These are phyloP conservation scores for Pilasporangium apinafurcum DNA, from an alignment of 352 stramenopile species.

Conservation along the genomic window DNA sequence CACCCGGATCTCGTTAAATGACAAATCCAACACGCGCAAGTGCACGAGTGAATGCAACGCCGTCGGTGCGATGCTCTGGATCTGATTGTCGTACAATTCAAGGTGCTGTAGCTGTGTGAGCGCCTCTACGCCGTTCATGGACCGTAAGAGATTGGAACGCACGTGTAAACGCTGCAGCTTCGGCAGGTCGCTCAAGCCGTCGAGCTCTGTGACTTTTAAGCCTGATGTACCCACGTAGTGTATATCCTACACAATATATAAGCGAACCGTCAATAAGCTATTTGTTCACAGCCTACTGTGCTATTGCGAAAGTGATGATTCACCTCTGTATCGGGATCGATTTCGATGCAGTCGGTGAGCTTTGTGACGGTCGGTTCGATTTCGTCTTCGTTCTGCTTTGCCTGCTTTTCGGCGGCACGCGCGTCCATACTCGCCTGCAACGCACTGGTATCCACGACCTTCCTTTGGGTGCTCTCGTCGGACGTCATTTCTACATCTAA, in stretches of 20 bases:
- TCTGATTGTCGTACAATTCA: slow-evolving; percentile 98
- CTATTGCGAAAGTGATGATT: not conserved
- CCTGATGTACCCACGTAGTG: slow-evolving; percentile 80
- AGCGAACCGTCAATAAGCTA: not conserved
- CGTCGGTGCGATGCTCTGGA: slow-evolving; percentile 84
- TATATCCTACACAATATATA: slow-evolving; percentile 32
- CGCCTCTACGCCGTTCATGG: slow-evolving; percentile 65
- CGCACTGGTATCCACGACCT: not conserved
- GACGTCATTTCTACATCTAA: too few relatives aligned
- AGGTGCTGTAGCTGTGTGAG: slow-evolving; percentile 84
- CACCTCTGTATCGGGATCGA: slow-evolving; percentile 39
- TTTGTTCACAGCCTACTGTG: too few relatives aligned
- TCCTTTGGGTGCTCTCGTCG: too few relatives aligned
- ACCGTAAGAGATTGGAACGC: slow-evolving; percentile 75
- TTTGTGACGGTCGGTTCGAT: slow-evolving; percentile 15
- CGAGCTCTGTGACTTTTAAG: slow-evolving; percentile 67
- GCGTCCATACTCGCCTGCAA: not conserved
- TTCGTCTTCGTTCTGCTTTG: slow-evolving; percentile 19
- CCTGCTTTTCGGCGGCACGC: slow-evolving; percentile 5
- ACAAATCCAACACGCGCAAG: slow-evolving; percentile 91
- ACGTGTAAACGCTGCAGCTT: slow-evolving; percentile 58
- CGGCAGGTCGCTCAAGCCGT: slow-evolving; percentile 45
- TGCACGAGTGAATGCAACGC: slow-evolving; percentile 52
- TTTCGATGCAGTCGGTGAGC: slow-evolving; percentile 74
- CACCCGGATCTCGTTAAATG: slow-evolving; percentile 94